Percentiles rank a stretch among this genome's conserved stretches.
Conservation (phyloP, 2,329 filamentous ascomycete species). For the Botryosphaeria agaves region DNA sequence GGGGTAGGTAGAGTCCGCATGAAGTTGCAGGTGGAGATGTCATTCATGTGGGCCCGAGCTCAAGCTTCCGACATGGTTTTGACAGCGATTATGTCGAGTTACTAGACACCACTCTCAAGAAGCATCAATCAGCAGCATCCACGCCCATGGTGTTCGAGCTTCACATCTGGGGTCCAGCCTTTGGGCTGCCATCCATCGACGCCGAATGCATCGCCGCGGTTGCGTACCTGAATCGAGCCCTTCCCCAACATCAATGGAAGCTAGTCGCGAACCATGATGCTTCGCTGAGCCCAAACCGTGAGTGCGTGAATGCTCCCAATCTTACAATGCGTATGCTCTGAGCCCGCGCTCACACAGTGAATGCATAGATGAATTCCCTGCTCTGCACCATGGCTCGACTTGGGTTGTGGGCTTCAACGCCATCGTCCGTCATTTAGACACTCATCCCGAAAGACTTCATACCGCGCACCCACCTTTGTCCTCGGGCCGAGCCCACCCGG, state of each 20-base stretch:
- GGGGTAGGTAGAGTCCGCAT: no score
- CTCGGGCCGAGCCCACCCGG: no score
- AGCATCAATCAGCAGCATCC: no score
- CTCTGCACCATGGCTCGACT: slow-evolving; percentile 35
- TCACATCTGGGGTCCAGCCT: slow-evolving; percentile 80
- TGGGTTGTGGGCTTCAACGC: slow-evolving; percentile 44
- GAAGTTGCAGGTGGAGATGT: no score
- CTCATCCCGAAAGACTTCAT: no score
- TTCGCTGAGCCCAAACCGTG: slow-evolving; percentile 46
- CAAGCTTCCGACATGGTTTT: no score
- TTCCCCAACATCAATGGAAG: slow-evolving; percentile 32
- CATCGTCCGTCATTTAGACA: no score
- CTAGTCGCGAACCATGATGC: slow-evolving; percentile 37
- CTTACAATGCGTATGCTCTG: not conserved
- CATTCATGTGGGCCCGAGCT: no score
- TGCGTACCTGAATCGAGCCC: slow-evolving; percentile 51
- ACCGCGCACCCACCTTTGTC: no score
- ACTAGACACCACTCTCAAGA: no score
- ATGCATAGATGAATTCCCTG: slow-evolving; percentile 35
- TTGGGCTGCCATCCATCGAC: slow-evolving; percentile 78
- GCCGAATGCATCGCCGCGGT: slow-evolving; percentile 76
- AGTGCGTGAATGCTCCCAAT: slow-evolving; percentile 1
- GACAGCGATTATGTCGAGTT: no score
- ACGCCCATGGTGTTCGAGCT: slow-evolving; percentile 58
- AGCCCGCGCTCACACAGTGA: slow-evolving; percentile 3